A percentile compares a stretch with the other conserved stretches of the same genome.
These are phyloP conservation scores for Akanthomyces muscarius DNA, from an alignment of 2,329 filamentous ascomycete genomes.

Conservation along the genomic window DNA sequence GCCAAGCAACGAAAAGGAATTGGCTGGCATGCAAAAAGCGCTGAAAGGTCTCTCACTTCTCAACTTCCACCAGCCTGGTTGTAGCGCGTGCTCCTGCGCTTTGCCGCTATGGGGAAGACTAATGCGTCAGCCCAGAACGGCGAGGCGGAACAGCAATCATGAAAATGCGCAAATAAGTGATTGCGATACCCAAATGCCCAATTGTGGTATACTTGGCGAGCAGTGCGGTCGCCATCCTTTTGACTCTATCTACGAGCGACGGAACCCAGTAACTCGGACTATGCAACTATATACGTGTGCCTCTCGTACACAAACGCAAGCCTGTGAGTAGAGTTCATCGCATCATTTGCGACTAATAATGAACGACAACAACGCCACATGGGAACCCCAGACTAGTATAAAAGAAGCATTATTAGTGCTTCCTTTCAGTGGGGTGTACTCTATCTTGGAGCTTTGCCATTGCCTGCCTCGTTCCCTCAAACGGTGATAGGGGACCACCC, in stretches of 20 bases:
- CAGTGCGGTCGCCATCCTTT: not conserved
- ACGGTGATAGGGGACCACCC: not conserved
- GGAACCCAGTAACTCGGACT: not conserved
- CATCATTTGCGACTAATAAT: not conserved
- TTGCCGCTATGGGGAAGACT: not conserved
- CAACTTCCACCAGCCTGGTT: too few relatives aligned
- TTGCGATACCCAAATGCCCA: not conserved
- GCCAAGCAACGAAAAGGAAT: not conserved
- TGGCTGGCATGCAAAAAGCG: too few relatives aligned
- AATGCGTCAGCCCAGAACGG: not conserved
- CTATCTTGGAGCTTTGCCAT: not conserved
- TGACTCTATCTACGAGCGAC: not conserved
- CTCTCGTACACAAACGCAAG: not conserved
- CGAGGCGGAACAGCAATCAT: not conserved
- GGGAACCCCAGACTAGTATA: not conserved
- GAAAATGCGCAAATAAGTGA: not conserved
- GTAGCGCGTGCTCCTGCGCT: not conserved
- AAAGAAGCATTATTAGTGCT: not conserved
- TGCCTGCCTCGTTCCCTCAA: constrained; percentile 4
- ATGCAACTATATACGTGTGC: not conserved
- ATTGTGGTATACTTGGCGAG: not conserved
- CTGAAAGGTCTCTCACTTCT: too few relatives aligned
- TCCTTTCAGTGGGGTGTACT: not conserved
- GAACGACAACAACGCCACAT: not conserved
- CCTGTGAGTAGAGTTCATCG: not conserved